Evolutionary conservation across 352 stramenopile species (phyloP), one percentile per base, ranked within the genome.

Genomic region (Globisporangium lucens): DNA sequence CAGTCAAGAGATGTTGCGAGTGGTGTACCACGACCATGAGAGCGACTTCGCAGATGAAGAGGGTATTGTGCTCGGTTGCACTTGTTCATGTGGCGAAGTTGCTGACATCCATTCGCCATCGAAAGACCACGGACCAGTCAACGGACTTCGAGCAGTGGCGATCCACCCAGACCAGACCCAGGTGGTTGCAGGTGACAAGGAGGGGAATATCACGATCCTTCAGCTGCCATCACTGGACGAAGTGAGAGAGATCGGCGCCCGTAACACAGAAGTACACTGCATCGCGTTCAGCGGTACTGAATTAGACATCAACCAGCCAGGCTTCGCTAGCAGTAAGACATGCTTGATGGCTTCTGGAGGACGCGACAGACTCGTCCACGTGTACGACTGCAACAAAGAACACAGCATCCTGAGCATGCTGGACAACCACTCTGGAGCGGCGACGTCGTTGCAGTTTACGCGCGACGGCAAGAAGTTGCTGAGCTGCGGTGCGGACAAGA

Each of bases 191-290:
- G 89, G 89, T 27, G 87, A 96, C 52, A 85, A 83, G 56, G 69
- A 90, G 57, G 91, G 90, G 7, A 85, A 81, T 15, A 74, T 97
- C 38, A 49, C 76, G 1, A 69, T 96, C 12, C 69, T 79, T n/a
- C 67, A 81, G 38, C 24, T 95, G 9, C 71, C 75, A 2, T 52
- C 77, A 4, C 73, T 77, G 27, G 71, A 73, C 22, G 66, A 70
- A 27, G 56, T 68, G 7, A 61, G 71, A 29, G 74, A 79, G 38
- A 82, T 94, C 33, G 69, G 71, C 20, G 75, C 86, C 1, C 90
- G 97, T 66, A 79, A 71, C 8, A 81, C 80, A 0, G 91, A 95
- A 33, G 83, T 98, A 8, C 76, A 94, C 17, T 93, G 76, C 17
- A 66, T 96, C 8, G 67, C 75, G 2, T 89, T 85, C 56, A 78